These are phyloP conservation scores for Lophiostoma macrostomum DNA, from an alignment of 495 filamentous ascomycete genomes.

Conservation along the genomic window DNA sequence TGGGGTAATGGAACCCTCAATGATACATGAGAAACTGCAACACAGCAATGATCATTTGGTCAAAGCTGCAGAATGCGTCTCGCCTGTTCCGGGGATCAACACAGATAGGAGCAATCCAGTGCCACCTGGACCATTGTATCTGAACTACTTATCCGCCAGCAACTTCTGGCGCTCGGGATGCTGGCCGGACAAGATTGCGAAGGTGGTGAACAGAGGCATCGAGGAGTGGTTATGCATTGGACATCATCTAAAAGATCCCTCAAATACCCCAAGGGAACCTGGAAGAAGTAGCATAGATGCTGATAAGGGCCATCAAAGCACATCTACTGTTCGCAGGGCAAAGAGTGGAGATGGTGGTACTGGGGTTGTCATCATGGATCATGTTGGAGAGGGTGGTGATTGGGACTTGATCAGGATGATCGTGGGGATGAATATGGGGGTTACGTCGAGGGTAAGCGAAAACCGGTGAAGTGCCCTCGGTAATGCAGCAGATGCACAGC, in stretches of 20 bases:
- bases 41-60: constrained; percentile 70
- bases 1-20: constrained; percentile 71
- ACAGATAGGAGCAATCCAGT: constrained; percentile 44
- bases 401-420: constrained; percentile 91
- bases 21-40: constrained; percentile 76
- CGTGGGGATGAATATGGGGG: constrained; percentile 82
- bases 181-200: constrained; percentile 94
- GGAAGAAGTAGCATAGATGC: constrained; percentile 38
- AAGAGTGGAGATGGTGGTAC: constrained; percentile 70
- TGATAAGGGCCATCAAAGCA: constrained; percentile 23
- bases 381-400: constrained; percentile 83
- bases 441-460: constrained; percentile 4
- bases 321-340: constrained; percentile 29
- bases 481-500: too few relatives aligned
- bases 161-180: constrained; percentile 90
- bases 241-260: constrained; percentile 47
- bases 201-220: constrained; percentile 85
- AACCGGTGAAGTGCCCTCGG: too few relatives aligned
- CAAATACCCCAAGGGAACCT: constrained; percentile 36
- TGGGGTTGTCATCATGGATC: constrained; percentile 91
- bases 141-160: constrained; percentile 87
- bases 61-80: constrained; percentile 57
- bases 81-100: constrained; percentile 40
- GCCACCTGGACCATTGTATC: constrained; percentile 60
- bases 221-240: constrained; percentile 72